A percentile compares a stretch with the other conserved stretches of the same genome.
phyloP scores from a whole-genome alignment of 371 early-diverging fungal species.

The Cokeromyces recurvatus region DNA sequence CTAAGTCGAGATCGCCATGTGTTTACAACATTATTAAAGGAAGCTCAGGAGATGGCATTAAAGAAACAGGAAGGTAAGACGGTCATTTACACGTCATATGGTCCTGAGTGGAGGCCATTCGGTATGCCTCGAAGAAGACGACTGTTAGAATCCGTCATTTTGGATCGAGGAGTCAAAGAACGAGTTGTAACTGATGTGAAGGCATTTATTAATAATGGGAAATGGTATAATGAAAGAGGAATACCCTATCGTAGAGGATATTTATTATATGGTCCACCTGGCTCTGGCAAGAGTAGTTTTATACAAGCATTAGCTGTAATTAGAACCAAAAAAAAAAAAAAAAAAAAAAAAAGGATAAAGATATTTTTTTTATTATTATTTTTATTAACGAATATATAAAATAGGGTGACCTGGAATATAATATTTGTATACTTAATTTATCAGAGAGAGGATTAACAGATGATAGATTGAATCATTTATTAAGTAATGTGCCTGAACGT shows the following conservation, averaged over 20 bases:
- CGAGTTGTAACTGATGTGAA: conserved; percentile 79
- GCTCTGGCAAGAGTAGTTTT: conserved; percentile 98
- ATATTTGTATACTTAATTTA: conserved; percentile 94
- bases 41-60: conserved; percentile 81
- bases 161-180: conserved; percentile 76
- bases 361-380: no score
- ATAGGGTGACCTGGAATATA: conserved; percentile 92
- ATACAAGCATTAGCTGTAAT: conserved; percentile 94
- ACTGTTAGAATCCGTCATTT: conserved; percentile 80
- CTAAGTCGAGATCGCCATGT: conserved; percentile 75
- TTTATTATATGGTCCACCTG: conserved; percentile 97
- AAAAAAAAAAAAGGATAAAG: no score
- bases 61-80: conserved; percentile 90
- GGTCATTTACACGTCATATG: conserved; percentile 91
- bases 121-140: conserved; percentile 88
- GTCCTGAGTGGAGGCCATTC: conserved; percentile 97
- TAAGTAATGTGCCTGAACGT: conserved; percentile 93
- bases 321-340: no score
- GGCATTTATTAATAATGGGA: conserved; percentile 81
- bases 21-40: conserved; percentile 72
- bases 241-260: conserved; percentile 98
- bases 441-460: conserved; percentile 94
- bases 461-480: conserved; percentile 90
- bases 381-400: background rate
- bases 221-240: conserved; percentile 94